Base-by-base conservation (phyloP, 257 asterid species). In the Gentiana dahurica region DNA sequence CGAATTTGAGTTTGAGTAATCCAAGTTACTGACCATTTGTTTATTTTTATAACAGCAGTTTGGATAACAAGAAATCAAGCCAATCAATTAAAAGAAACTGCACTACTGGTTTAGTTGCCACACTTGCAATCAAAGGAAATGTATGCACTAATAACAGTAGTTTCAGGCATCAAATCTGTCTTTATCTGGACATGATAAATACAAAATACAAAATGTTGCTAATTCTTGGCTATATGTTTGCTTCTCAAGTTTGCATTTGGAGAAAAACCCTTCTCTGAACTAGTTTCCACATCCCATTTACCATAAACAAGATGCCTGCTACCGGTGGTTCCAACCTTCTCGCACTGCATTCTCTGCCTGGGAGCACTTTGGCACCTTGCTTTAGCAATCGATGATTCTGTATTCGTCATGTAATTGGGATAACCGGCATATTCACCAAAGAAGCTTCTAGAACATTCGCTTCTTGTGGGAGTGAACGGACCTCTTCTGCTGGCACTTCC, bases 291-390 rank as follows among this genome's bases (percentile, higher is more conserved):
- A 55, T 87, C 92, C 79, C 85, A 84, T 11, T 65, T 52, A 63
- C 76, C 74, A 1, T 56, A 69, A 35, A 73, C 58, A 48, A 54
- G 64, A 41, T 65, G 73, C 53, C 65, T 55, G 53, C 66, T 71
- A 41, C 44, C n/a, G 24, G 24, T 24, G 0, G 24, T 24, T 36
- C 74, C 75, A 39, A 70, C 59, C 63, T 76, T 85, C 66, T 80
- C 95, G 15, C 68, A 24, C 64, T 79, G 91, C 71, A 63, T 52
- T 65, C 98, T 85, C 74, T 91, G 98, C 73, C 78, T 91, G 2
- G 98, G 96, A 36, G 91, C 98, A 24, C 96, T 91, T 12, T 85
- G 92, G 8, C 95, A 87, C 83, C 98, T 71, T 49, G 75, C 73
- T 71, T 91, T 91, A 15, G 98, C 95, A 58, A 73, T 58, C 32